A percentile compares a stretch with the other conserved stretches of the same genome.
Conservation (phyloP, 352 stramenopile genomes). For the Globisporangium alternatum region DNA sequence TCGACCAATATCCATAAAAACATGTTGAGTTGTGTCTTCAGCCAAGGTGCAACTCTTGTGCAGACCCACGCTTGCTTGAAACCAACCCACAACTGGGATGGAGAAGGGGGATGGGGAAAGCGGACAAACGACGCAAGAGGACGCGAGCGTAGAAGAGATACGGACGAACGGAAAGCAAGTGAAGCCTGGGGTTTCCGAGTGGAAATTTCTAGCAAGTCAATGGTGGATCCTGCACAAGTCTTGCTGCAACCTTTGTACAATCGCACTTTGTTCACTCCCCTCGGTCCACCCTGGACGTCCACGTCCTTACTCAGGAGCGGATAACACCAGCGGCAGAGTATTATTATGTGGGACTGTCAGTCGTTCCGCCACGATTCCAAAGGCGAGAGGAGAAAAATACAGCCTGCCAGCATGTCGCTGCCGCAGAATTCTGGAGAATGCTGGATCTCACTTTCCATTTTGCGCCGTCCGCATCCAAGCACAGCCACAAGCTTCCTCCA, state of each 20-base stretch:
- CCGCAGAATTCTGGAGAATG: neutral
- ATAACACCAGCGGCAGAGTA: neutral
- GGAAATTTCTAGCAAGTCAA: neutral
- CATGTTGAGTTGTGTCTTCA: too few relatives aligned
- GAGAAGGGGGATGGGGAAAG: neutral
- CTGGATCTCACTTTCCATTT: conserved; percentile 9
- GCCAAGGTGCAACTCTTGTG: neutral
- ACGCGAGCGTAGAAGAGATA: neutral
- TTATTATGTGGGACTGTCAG: conserved; percentile 1
- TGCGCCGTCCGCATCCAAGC: neutral
- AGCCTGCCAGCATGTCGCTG: neutral
- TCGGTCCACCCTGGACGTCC: neutral
- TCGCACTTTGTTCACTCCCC: too few relatives aligned
- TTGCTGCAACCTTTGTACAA: neutral
- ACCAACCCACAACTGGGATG: neutral
- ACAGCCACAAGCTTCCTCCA: neutral
- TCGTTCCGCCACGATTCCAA: neutral
- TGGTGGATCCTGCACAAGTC: neutral
- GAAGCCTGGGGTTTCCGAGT: neutral
- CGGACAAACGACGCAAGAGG: neutral
- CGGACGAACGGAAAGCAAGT: neutral
- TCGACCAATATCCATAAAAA: too few relatives aligned
- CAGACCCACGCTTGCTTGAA: neutral
- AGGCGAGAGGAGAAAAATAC: too few relatives aligned
- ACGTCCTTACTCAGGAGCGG: neutral